Base-by-base conservation (phyloP, 257 asterid genomes). In the Coffea eugenioides region DNA sequence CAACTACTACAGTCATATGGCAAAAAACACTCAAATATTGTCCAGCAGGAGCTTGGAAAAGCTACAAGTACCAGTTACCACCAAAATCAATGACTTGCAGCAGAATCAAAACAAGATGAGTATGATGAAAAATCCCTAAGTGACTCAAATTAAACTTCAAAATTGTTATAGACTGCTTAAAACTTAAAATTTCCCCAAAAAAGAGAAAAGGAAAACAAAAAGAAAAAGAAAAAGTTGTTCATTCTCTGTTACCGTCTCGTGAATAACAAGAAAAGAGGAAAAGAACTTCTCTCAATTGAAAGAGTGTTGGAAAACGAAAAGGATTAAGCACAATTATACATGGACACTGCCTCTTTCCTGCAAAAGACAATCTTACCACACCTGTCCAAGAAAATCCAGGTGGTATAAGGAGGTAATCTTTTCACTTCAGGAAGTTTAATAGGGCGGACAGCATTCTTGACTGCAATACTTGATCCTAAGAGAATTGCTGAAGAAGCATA, bases 371-470 rank as follows among this genome's bases (percentile, higher is more conserved):
- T 69, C 74, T 75, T 73, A 83, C 82, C 88, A 79, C 82, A 91
- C 99, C 97, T 94, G 86, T 90, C 97, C 88, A 96, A 86, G 80
- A 94, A 92, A 79, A 88, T 81, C 97, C 98, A 96, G 66, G 99
- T 90, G 14, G 95, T 92, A 85, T 88, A 96, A 43, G 92, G 93
- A 70, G 98, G 95, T 78, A 91, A 66, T 74, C 82, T 91, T 85
- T 89, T 77, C 80, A 89, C 88, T 87, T 83, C 93, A 4, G 97
- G 95, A 76, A 96, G 91, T 82, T 87, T 91, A 69, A 90, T 91
- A 25, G 99, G 97, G 34, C 94, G 93, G 84, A 89, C 97, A 25
- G 97, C 97, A 87, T 90, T 92, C 86, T 91, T 94, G 79, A 88
- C 93, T 36, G 91, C 97, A 85, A 91, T 94, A 88, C 97, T 96